Conservation (phyloP, 202 grass and related monocot genomes). For the Dendrocalamus latiflorus region DNA sequence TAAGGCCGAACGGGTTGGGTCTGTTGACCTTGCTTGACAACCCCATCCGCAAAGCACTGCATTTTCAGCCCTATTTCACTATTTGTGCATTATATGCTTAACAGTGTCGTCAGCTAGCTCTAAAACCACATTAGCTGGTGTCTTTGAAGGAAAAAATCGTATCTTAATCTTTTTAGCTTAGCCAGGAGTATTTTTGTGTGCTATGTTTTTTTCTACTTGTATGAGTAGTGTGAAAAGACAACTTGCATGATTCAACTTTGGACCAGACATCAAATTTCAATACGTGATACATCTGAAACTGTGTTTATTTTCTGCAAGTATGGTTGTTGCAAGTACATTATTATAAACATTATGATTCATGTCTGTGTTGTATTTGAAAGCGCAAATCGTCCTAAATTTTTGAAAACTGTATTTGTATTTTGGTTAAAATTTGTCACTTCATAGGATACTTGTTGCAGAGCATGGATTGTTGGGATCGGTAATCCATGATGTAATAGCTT, state of each 20-base stretch:
- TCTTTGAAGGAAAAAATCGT: background rate
- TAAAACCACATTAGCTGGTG: background rate
- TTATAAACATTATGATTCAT: background rate
- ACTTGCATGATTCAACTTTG: too few species aligned
- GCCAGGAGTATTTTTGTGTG: background rate
- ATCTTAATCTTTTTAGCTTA: background rate
- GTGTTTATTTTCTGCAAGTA: too few species aligned
- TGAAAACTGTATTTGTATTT: too few species aligned
- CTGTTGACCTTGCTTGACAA: background rate
- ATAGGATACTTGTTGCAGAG: background rate
- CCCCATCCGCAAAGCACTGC: background rate
- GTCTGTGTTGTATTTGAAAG: background rate
- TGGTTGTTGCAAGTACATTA: background rate
- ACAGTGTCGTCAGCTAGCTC: background rate
- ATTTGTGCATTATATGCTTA: background rate
- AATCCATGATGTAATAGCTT: too few species aligned
- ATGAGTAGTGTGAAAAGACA: too few species aligned
- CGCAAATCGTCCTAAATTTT: background rate
- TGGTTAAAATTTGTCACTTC: background rate
- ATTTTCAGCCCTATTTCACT: background rate
- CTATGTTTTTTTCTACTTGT: background rate
- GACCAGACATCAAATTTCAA: too few species aligned
- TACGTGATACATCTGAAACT: too few species aligned
- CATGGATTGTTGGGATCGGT: too few species aligned
- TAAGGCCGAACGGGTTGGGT: conserved; percentile 55